These are phyloP conservation scores for Paramecium sexaurelia DNA, from an alignment of 73 alveolate genomes.

Conservation along the genomic window DNA sequence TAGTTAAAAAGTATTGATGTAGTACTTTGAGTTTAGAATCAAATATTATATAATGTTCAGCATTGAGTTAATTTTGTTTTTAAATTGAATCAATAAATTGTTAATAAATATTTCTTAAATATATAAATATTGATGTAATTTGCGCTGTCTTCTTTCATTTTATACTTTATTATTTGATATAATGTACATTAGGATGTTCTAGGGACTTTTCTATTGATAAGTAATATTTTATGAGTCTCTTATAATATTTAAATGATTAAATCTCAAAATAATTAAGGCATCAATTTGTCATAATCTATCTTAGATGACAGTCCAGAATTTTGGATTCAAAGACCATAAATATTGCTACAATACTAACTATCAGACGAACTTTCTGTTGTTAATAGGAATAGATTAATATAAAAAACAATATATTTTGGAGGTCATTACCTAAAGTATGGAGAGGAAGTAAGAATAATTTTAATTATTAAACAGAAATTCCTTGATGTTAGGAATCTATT, in stretches of 20 bases:
- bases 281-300: slow-evolving; percentile 4
- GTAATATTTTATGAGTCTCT: not conserved
- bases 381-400: not conserved
- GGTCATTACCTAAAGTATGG: not conserved
- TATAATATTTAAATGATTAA: not conserved
- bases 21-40: not conserved
- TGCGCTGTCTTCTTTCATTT: too few species aligned
- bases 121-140: not conserved
- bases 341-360: not conserved
- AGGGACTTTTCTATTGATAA: not conserved
- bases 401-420: not conserved
- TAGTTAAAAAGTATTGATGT: too few species aligned
- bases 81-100: not conserved
- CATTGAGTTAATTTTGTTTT: not conserved
- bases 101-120: not conserved
- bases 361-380: not conserved
- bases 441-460: not conserved
- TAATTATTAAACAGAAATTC: not conserved
- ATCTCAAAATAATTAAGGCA: not conserved
- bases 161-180: too few species aligned
- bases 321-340: slow-evolving; percentile 29
- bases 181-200: too few species aligned
- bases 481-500: slow-evolving; percentile 10
- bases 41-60: not conserved
- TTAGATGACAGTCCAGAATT: not conserved